Base-by-base conservation (phyloP, 805 yeast species). In the Tetrapisispora nanseiensis region DNA sequence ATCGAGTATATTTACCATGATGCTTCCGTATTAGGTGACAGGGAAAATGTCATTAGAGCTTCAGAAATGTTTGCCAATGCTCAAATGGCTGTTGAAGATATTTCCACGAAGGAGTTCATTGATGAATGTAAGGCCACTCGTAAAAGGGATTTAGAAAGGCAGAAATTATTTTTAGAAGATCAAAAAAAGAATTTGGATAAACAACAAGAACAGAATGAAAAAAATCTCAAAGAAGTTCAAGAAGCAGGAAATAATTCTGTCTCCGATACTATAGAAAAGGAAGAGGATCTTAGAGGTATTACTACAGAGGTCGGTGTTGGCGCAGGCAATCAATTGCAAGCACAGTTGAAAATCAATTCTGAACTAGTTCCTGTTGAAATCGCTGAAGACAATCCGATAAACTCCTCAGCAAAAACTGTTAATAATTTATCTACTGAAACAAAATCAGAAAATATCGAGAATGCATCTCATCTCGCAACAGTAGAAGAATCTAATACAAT, bases 41-140 rank as follows among this genome's bases (percentile, higher is more conserved):
- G 97, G 34, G 98, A 92, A 45, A 70, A 95, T 41, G 67, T 82
- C 5, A 69, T 74, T 32, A 74, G 74, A 51, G 95, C 97, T 0
- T 83, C 90, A 43, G 98, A 92, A 60, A 89, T 92, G 97, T 76
- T 75, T 57, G 95, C 97, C 11, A 89, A 92, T 64, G 95, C 95
- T 0, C 95, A 87, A 61, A 95, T 92, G 57, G 95, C 94, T 6
- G 74, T 92, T 41, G 98, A 92, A 52, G 99, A 92, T 49, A 78
- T 89, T 51, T 77, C 81, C 39, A 65, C 72, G 3, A 81, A 90
- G 1, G 83, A 77, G 29, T 80, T 92, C 43, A 56, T 82, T 20
- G 72, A 74, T 33, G 86, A 86, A 34, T 92, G 97, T 67, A 80
- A 75, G 48, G 82, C 76, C 16, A 68, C 89, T 56, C 72, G 81